These are phyloP conservation scores for Epicoccum sorghinum DNA, from an alignment of 2,329 filamentous ascomycete species.

Conservation along the genomic window DNA sequence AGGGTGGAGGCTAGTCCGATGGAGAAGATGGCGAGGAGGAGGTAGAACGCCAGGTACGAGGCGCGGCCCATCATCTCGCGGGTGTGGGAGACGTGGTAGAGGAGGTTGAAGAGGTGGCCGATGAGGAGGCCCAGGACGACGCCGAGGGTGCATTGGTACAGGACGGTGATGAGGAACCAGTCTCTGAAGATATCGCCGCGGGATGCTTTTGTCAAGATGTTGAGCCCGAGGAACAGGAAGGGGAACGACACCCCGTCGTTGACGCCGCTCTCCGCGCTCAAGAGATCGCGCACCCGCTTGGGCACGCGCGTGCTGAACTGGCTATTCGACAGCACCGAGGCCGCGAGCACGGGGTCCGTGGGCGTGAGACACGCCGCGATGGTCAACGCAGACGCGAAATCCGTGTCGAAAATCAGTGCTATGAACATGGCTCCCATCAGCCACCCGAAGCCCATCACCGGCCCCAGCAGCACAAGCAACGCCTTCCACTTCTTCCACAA, in stretches of 20 bases:
- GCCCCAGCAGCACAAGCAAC: slow-evolving; percentile 56
- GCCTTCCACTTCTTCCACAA: slow-evolving; percentile 60
- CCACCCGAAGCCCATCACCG: slow-evolving; percentile 60
- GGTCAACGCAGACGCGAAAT: slow-evolving; percentile 55
- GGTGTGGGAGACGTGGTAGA: slow-evolving; percentile 55
- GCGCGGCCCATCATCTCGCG: slow-evolving; percentile 56
- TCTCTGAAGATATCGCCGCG: slow-evolving; percentile 53
- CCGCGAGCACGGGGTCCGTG: slow-evolving; percentile 63
- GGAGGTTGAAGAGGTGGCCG: slow-evolving; percentile 55
- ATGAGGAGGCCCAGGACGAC: slow-evolving; percentile 55
- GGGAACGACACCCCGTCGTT: slow-evolving; percentile 64
- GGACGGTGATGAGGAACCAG: slow-evolving; percentile 60
- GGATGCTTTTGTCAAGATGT: slow-evolving; percentile 50
- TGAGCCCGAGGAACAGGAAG: slow-evolving; percentile 61
- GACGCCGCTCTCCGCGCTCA: slow-evolving; percentile 61
- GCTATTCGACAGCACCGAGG: slow-evolving; percentile 60
- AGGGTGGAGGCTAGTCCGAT: slow-evolving; percentile 59
- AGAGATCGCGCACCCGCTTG: slow-evolving; percentile 57
- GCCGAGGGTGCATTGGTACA: slow-evolving; percentile 62
- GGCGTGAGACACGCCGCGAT: slow-evolving; percentile 63
- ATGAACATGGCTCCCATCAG: slow-evolving; percentile 56
- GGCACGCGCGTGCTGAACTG: slow-evolving; percentile 61
- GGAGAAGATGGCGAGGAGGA: slow-evolving; percentile 60
- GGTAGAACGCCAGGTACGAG: slow-evolving; percentile 62
- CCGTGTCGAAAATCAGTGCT: slow-evolving; percentile 54